Percentiles rank a stretch among this genome's conserved stretches.
Conservation (phyloP, 441 rosid genomes). For the Pelargonium citronellum region DNA sequence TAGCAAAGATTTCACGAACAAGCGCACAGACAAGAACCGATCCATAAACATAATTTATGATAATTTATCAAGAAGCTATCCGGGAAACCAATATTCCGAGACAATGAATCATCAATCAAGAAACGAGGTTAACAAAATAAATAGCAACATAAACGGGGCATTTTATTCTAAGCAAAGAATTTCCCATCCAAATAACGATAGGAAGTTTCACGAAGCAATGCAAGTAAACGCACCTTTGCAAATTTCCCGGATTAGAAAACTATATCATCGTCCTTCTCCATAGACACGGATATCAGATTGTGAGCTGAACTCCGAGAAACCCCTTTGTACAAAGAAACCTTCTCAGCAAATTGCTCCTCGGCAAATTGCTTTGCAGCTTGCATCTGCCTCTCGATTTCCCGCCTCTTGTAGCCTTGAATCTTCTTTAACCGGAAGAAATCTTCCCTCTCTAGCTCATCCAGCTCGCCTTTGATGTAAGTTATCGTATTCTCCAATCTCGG, state of each 20-base stretch:
- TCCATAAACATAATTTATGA: background rate
- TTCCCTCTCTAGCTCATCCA: constrained; percentile 27
- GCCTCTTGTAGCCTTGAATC: background rate
- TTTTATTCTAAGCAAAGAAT: constrained; percentile 5
- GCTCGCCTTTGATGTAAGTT: constrained; percentile 25
- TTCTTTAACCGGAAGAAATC: constrained; percentile 26
- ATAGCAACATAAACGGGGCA: constrained; percentile 3
- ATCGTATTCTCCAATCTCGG: constrained; percentile 26
- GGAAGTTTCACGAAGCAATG: background rate
- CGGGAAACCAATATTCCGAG: background rate
- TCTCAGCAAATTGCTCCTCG: constrained; percentile 23
- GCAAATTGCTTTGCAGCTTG: constrained; percentile 24
- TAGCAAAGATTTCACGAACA: background rate
- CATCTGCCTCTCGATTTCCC: background rate
- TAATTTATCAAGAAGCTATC: background rate
- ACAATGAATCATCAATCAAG: background rate
- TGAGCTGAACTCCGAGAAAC: constrained; percentile 20
- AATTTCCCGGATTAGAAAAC: constrained; percentile 14
- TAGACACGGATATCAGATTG: constrained; percentile 16
- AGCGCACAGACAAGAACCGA: background rate
- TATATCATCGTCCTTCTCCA: constrained; percentile 24
- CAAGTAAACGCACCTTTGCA: background rate
- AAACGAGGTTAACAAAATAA: background rate
- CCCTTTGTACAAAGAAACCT: constrained; percentile 26
- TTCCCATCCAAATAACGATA: background rate